Conservation (phyloP, 306 rosid species). For the Castanospermum australe region DNA sequence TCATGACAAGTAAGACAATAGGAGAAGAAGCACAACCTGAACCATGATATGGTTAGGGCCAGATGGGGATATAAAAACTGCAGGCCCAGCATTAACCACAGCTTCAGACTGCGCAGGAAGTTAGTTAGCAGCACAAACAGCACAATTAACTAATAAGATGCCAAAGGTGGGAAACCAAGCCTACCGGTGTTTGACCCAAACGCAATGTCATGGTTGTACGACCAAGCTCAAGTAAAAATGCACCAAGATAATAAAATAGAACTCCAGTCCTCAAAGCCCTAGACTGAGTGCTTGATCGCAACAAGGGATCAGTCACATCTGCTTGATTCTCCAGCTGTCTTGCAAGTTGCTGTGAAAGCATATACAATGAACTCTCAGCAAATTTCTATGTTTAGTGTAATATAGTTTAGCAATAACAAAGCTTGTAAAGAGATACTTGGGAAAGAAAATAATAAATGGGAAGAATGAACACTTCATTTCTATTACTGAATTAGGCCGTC, state of each 20-base stretch:
- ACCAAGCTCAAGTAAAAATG: slow-evolving; percentile 93
- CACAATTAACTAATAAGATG: slow-evolving; percentile 30
- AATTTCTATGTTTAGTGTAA: slow-evolving; percentile 15
- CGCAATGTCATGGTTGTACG: slow-evolving; percentile 89
- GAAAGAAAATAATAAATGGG: slow-evolving; percentile 1
- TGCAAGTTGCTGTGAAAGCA: slow-evolving; percentile 67
- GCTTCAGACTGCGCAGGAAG: slow-evolving; percentile 79
- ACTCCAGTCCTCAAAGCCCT: slow-evolving; percentile 69
- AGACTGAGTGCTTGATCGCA: slow-evolving; percentile 64
- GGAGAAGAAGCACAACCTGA: slow-evolving; percentile 59
- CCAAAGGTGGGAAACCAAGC: slow-evolving; percentile 31
- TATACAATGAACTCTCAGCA: slow-evolving; percentile 23
- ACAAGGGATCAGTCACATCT: slow-evolving; percentile 58
- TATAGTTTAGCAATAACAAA: slow-evolving; percentile 14
- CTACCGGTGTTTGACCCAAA: slow-evolving; percentile 86
- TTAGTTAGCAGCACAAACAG: slow-evolving; percentile 28
- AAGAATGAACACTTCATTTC: slow-evolving; percentile 12
- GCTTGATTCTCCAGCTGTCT: slow-evolving; percentile 82
- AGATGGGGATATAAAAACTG: slow-evolving; percentile 86
- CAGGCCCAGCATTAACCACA: slow-evolving; percentile 94
- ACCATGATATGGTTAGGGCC: slow-evolving; percentile 98
- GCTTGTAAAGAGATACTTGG: slow-evolving; percentile 12
- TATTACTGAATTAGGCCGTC: not conserved
- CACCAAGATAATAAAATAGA: slow-evolving; percentile 80
- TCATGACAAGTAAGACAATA: slow-evolving; percentile 21